Conservation (phyloP, 257 asterid genomes). For the Avicennia marina region DNA sequence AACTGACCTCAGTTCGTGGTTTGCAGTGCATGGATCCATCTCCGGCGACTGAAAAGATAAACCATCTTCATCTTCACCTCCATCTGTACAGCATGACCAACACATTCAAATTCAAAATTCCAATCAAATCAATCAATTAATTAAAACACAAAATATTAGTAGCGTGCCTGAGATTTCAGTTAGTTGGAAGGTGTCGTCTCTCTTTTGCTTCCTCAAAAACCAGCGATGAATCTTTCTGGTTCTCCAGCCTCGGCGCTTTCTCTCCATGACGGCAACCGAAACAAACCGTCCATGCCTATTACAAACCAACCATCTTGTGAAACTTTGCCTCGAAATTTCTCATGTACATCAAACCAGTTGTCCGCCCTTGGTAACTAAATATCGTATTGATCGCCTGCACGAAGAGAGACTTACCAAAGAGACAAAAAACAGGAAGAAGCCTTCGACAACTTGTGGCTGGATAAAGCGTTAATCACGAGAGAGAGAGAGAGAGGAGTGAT, state of each 20-base stretch:
- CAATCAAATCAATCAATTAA: not conserved
- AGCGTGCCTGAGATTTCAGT: slow-evolving; percentile 44
- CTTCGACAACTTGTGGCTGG: slow-evolving; percentile 21
- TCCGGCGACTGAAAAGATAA: slow-evolving; percentile 27
- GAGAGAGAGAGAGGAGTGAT: no score
- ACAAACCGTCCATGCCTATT: slow-evolving; percentile 23
- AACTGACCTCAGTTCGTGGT: slow-evolving; percentile 57
- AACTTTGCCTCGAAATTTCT: no score
- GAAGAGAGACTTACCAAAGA: slow-evolving; percentile 21
- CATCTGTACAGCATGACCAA: slow-evolving; percentile 27
- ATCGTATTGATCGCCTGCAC: slow-evolving; percentile 48
- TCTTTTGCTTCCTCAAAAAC: slow-evolving; percentile 61
- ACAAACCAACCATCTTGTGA: no score
- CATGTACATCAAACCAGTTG: not conserved
- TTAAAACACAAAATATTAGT: not conserved
- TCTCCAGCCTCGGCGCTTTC: slow-evolving; percentile 32
- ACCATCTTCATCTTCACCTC: slow-evolving; percentile 38
- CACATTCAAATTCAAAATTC: not conserved
- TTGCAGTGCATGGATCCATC: slow-evolving; percentile 38
- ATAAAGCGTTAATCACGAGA: slow-evolving; percentile 31
- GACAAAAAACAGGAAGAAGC: slow-evolving; percentile 34
- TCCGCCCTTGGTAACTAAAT: slow-evolving; percentile 5
- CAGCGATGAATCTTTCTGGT: slow-evolving; percentile 44
- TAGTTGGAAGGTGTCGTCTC: slow-evolving; percentile 33
- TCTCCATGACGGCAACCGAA: slow-evolving; percentile 42